Evolutionary conservation across 805 yeast genomes (phyloP).

Genomic region (Ogataea degrootiae): DNA sequence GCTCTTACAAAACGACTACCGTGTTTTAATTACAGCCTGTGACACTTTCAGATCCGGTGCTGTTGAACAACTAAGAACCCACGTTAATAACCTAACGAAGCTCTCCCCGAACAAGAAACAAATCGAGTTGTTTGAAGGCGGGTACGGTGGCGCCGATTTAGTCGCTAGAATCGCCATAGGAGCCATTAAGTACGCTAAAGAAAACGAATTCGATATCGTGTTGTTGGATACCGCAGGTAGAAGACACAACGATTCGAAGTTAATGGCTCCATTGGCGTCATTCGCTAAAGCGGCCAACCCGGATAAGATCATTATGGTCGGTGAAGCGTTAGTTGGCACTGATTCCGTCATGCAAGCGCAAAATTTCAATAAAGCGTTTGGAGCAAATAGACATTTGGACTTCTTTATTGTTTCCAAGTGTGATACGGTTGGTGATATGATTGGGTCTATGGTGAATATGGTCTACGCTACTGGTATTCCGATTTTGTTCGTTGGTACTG

Average conservation of each 20-base stretch:
- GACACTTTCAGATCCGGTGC: conserved; percentile 98
- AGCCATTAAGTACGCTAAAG: conserved; percentile 77
- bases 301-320: conserved; percentile 96
- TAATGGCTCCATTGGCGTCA: conserved; percentile 93
- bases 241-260: conserved; percentile 88
- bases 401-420: conserved; percentile 92
- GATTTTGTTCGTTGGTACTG: conserved; percentile 91
- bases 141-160: conserved; percentile 93
- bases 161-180: conserved; percentile 91
- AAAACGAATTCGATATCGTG: conserved; percentile 73
- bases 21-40: conserved; percentile 90
- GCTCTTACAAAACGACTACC: conserved; percentile 84
- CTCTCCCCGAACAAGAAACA: conserved; percentile 43
- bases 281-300: conserved; percentile 96
- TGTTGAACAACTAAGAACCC: conserved; percentile 94
- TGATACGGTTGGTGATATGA: conserved; percentile 95
- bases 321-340: conserved; percentile 96
- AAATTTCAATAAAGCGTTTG: conserved; percentile 91
- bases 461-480: conserved; percentile 96
- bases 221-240: conserved; percentile 97
- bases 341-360: conserved; percentile 95
- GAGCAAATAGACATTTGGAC: conserved; percentile 72
- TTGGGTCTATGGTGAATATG: conserved; percentile 96
- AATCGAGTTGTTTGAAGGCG: conserved; percentile 86
- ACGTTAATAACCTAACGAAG: conserved; percentile 75